Conservation (phyloP, 495 filamentous ascomycete species). For the Penicillium coffeae region DNA sequence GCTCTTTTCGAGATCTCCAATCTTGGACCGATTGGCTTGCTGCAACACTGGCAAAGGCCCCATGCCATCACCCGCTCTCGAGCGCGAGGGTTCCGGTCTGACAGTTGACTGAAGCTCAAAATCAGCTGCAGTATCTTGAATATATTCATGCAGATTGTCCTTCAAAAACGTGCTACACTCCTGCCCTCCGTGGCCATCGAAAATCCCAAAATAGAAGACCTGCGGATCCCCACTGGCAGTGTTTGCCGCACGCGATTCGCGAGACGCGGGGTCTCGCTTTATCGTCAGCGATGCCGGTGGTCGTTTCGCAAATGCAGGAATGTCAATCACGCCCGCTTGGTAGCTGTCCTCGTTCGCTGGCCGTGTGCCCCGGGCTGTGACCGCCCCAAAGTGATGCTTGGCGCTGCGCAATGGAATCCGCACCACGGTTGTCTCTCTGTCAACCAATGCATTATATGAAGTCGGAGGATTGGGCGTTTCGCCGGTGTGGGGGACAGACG, state of each 20-base stretch:
- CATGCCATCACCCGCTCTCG: slow-evolving; percentile 5
- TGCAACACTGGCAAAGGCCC: slow-evolving; percentile 37
- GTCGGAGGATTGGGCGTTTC: slow-evolving; percentile 52
- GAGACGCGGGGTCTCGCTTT: slow-evolving; percentile 15
- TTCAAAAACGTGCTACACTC: slow-evolving; percentile 86
- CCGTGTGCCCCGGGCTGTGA: slow-evolving; percentile 72
- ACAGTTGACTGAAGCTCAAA: slow-evolving; percentile 76
- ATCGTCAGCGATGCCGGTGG: slow-evolving; percentile 66
- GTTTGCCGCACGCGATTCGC: slow-evolving; percentile 55
- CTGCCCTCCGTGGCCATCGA: slow-evolving; percentile 90
- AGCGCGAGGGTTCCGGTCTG: slow-evolving; percentile 11
- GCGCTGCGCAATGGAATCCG: slow-evolving; percentile 92
- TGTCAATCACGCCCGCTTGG: slow-evolving; percentile 88
- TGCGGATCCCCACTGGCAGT: slow-evolving; percentile 83
- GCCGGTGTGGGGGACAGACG: slow-evolving; percentile 72
- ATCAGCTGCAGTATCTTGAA: slow-evolving; percentile 70
- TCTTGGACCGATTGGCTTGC: slow-evolving; percentile 31
- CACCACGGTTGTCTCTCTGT: slow-evolving; percentile 88
- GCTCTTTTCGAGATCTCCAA: slow-evolving; percentile 54
- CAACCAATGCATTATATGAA: slow-evolving; percentile 52
- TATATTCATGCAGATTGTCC: slow-evolving; percentile 79
- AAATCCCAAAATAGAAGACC: slow-evolving; percentile 95
- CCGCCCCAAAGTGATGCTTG: slow-evolving; percentile 91
- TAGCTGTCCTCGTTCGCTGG: slow-evolving; percentile 90
- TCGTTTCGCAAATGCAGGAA: slow-evolving; percentile 87